phyloP scores from a whole-genome alignment of 2,329 filamentous ascomycete genomes.

The Pestalotiopsis sp. region DNA sequence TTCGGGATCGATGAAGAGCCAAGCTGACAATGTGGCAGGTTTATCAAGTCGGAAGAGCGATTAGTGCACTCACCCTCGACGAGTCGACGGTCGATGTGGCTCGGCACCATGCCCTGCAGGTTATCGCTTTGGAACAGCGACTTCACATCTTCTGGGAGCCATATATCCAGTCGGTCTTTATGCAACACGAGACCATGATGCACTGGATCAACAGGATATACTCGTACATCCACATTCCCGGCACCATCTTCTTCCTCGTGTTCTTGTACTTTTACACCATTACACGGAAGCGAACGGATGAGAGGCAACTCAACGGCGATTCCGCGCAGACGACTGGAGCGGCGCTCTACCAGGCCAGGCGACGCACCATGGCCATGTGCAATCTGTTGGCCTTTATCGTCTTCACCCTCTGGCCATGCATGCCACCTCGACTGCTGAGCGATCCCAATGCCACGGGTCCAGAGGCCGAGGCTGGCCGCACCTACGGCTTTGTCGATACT shows the following conservation, averaged over 20 bases:
- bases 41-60: slow-evolving; percentile 74
- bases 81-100: slow-evolving; percentile 70
- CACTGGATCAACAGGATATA: slow-evolving; percentile 73
- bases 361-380: slow-evolving; percentile 63
- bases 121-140: slow-evolving; percentile 67
- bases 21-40: slow-evolving; percentile 46
- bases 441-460: slow-evolving; percentile 56
- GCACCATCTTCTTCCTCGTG: slow-evolving; percentile 68
- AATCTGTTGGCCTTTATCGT: slow-evolving; percentile 63
- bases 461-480: slow-evolving; percentile 60
- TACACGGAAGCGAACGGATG: slow-evolving; percentile 40
- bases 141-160: slow-evolving; percentile 69
- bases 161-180: slow-evolving; percentile 46
- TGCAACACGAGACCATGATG: slow-evolving; percentile 57
- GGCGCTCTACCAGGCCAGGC: slow-evolving; percentile 55
- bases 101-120: slow-evolving; percentile 67
- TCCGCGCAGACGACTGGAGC: slow-evolving; percentile 38
- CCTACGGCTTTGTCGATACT: slow-evolving; percentile 63
- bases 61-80: slow-evolving; percentile 70
- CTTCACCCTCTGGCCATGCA: slow-evolving; percentile 66
- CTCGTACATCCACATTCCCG: slow-evolving; percentile 78
- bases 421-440: slow-evolving; percentile 64
- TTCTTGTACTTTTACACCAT: slow-evolving; percentile 73
- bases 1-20: neutral
- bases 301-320: slow-evolving; percentile 14